These are phyloP conservation scores for Fusarium siculi DNA, from an alignment of 2,329 filamentous ascomycete species.

Conservation along the genomic window DNA sequence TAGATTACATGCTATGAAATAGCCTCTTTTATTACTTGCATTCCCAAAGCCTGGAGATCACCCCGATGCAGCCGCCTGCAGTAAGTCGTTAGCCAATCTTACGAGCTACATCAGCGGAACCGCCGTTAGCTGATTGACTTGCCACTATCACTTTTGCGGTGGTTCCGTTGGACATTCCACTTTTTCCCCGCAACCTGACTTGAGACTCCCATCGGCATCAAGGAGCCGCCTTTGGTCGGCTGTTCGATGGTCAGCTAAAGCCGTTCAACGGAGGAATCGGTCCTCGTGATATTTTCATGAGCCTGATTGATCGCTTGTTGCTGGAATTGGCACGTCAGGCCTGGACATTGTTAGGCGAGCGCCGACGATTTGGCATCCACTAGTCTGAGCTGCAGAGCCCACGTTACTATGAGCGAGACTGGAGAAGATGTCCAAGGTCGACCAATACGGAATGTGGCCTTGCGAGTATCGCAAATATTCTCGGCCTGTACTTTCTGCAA, in stretches of 20 bases:
- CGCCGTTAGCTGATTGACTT: neutral
- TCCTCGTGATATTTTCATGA: neutral
- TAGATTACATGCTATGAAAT: neutral
- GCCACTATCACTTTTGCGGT: neutral
- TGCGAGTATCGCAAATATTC: conserved; percentile 2
- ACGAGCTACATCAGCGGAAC: neutral
- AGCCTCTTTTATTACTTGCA: neutral
- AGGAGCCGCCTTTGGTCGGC: neutral
- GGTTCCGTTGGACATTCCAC: neutral
- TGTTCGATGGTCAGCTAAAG: neutral
- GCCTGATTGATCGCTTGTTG: neutral
- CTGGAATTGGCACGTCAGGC: rapidly evolving
- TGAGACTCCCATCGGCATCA: no score
- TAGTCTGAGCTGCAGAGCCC: neutral
- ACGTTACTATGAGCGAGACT: neutral
- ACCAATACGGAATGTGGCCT: neutral
- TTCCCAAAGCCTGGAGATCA: neutral
- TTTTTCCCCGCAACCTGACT: neutral
- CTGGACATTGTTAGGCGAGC: neutral
- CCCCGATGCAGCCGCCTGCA: neutral
- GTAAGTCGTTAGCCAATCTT: no score
- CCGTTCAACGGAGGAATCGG: rapidly evolving
- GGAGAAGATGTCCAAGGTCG: rapidly evolving
- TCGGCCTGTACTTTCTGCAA: conserved; percentile 16
- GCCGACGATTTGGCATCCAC: no score